phyloP scores from a whole-genome alignment of 1,139 yeast genomes.

The Diutina neorugosa region DNA sequence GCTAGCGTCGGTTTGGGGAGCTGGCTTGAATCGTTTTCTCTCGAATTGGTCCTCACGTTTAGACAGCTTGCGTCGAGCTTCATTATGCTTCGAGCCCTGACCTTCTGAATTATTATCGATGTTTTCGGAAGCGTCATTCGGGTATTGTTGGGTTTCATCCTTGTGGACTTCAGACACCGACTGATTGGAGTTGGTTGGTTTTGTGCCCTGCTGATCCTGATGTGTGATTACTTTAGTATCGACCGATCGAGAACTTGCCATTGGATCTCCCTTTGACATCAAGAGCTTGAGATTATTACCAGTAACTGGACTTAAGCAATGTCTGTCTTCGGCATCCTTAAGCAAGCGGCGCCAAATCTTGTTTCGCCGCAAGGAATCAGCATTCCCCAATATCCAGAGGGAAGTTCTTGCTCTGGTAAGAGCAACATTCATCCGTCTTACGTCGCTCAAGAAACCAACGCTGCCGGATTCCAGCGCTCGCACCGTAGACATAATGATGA shows the following conservation, averaged over 20 bases:
- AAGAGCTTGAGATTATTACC: neutral
- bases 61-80: neutral
- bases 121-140: neutral
- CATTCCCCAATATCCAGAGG: slow-evolving; percentile 84
- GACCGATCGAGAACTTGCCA: neutral
- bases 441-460: slow-evolving; percentile 83
- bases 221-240: neutral
- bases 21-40: neutral
- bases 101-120: neutral
- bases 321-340: slow-evolving; percentile 46
- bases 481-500: slow-evolving; percentile 89
- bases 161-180: neutral
- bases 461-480: slow-evolving; percentile 60
- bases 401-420: slow-evolving; percentile 88
- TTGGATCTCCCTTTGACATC: neutral
- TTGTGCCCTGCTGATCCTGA: neutral
- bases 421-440: slow-evolving; percentile 93
- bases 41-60: neutral
- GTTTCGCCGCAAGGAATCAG: slow-evolving; percentile 46
- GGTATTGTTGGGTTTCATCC: neutral
- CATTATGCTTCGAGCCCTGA: neutral
- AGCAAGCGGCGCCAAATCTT: slow-evolving; percentile 60
- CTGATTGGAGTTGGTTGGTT: neutral
- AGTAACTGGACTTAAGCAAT: slow-evolving; percentile 18
- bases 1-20: neutral